These are phyloP conservation scores for Acanthochlamys bracteata DNA, from an alignment of 106 monocot species.

Conservation along the genomic window DNA sequence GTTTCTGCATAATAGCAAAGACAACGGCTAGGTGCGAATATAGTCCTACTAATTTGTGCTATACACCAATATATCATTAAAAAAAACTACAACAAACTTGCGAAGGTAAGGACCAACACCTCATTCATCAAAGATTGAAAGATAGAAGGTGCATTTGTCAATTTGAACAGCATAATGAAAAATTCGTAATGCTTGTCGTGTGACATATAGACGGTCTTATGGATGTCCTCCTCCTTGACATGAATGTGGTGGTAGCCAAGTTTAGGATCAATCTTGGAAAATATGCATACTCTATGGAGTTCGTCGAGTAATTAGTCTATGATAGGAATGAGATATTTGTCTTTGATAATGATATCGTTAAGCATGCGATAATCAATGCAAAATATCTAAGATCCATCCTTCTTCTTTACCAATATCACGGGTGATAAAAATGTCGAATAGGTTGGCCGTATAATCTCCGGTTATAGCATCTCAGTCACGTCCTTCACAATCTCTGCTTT, in stretches of 20 bases:
- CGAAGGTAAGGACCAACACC: background rate
- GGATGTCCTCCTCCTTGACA: background rate
- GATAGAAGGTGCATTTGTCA: background rate
- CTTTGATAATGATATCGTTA: background rate
- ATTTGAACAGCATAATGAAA: background rate
- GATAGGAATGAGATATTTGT: conserved; percentile 4
- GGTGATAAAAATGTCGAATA: background rate
- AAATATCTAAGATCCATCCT: background rate
- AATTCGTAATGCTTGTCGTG: background rate
- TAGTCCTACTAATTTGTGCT: background rate
- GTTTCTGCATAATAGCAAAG: background rate
- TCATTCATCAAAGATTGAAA: background rate
- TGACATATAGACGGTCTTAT: background rate
- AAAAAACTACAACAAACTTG: background rate
- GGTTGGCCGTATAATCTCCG: background rate
- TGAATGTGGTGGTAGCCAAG: conserved; percentile 12
- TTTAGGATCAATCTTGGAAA: conserved; percentile 9
- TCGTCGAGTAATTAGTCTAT: conserved; percentile 16
- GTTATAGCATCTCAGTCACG: background rate
- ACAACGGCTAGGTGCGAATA: background rate
- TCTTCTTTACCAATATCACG: background rate
- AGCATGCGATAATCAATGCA: background rate
- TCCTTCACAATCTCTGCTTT: background rate
- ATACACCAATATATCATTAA: conserved; percentile 6
- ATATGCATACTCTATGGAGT: background rate